phyloP scores from a whole-genome alignment of 2,329 filamentous ascomycete genomes.

The Fusarium goolgardi region DNA sequence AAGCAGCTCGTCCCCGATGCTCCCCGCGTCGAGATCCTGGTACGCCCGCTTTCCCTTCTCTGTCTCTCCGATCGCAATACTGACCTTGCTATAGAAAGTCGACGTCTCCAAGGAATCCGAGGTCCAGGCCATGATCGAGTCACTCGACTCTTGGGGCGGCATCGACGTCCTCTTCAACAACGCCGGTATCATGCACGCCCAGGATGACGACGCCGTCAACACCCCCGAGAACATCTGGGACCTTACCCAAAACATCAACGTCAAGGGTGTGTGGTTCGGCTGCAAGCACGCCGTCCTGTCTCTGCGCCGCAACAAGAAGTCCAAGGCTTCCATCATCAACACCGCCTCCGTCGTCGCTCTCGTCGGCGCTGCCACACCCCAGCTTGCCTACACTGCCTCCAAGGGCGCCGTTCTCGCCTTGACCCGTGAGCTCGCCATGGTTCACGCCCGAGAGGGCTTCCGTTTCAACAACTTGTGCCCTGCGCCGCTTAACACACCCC shows the following conservation, averaged over 20 bases:
- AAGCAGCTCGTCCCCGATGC: constrained; percentile 75
- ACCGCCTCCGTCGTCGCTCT: constrained; percentile 90
- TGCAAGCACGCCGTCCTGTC: constrained; percentile 90
- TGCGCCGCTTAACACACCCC: constrained; percentile 89
- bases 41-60: constrained; percentile 46
- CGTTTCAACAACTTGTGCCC: constrained; percentile 93
- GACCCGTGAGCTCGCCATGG: constrained; percentile 90
- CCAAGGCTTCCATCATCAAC: constrained; percentile 86
- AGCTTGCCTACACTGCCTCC: constrained; percentile 92
- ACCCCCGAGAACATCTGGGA: constrained; percentile 95
- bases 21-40: constrained; percentile 70
- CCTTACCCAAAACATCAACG: constrained; percentile 91
- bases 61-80: background rate
- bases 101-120: constrained; percentile 90
- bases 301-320: constrained; percentile 83
- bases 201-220: constrained; percentile 81
- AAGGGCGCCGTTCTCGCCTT: constrained; percentile 93
- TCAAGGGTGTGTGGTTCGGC: constrained; percentile 98
- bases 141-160: constrained; percentile 85
- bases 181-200: constrained; percentile 93
- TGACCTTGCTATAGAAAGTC: constrained; percentile 52
- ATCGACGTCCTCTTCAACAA: constrained; percentile 97
- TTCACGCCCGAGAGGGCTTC: constrained; percentile 88
- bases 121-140: constrained; percentile 78
- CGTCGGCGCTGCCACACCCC: constrained; percentile 86